Evolutionary conservation across 164 flowering plant species (phyloP).

Genomic region (Buxus sempervirens): DNA sequence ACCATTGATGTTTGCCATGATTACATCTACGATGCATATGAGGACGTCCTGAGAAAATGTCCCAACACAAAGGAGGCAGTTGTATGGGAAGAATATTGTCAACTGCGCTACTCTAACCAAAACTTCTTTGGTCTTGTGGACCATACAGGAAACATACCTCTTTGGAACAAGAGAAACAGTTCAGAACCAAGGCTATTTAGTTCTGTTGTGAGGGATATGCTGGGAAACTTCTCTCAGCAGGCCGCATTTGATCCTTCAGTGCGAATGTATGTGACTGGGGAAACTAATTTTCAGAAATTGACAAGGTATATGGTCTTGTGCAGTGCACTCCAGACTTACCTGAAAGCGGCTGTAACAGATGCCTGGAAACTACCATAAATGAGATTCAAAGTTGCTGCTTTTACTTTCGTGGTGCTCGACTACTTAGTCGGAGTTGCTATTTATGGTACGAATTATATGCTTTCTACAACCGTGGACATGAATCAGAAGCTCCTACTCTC

Average conservation of each 20-base stretch:
- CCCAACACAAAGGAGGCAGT: conserved; percentile 24
- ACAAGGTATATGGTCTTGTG: conserved; percentile 30
- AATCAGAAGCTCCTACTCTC: no score
- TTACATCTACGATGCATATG: conserved; percentile 17
- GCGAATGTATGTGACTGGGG: conserved; percentile 23
- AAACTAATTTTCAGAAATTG: background rate
- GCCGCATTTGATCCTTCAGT: conserved; percentile 20
- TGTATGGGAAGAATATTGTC: conserved; percentile 34
- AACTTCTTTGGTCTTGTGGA: conserved; percentile 27
- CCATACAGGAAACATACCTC: conserved; percentile 1
- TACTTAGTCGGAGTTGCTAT: conserved; percentile 27
- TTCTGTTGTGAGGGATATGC: conserved; percentile 4
- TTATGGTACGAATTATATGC: conserved; percentile 34
- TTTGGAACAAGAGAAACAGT: conserved; percentile 11
- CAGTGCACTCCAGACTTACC: conserved; percentile 39
- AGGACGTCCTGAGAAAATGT: conserved; percentile 13
- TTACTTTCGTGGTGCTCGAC: conserved; percentile 29
- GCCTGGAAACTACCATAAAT: conserved; percentile 19
- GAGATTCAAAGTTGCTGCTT: conserved; percentile 14
- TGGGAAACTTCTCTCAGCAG: conserved; percentile 13
- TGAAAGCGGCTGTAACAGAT: conserved; percentile 19
- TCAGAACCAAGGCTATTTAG: conserved; percentile 19
- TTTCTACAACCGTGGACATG: conserved; percentile 14
- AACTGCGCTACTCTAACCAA: conserved; percentile 26
- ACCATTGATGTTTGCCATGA: conserved; percentile 4